Base-by-base conservation (phyloP, 2,329 filamentous ascomycete species). In the Colletotrichum chlorophyti region DNA sequence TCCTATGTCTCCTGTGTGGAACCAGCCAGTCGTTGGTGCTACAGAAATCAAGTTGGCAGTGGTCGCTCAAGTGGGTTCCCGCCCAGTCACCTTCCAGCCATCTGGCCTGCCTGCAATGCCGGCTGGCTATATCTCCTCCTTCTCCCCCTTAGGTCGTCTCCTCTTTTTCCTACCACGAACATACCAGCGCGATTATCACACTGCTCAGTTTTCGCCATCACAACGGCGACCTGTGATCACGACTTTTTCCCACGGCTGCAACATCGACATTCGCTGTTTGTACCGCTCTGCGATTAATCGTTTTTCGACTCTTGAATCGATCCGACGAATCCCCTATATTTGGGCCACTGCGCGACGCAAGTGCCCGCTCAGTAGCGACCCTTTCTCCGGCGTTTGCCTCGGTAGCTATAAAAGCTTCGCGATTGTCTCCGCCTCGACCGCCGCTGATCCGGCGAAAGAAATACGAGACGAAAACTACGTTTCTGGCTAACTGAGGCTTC, bases 401-500 rank as follows among this genome's bases (percentile, higher is more conserved):
- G n/a, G n/a, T n/a, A n/a, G n/a, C n/a, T n/a, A 34, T 29, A 29
- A 53, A 29, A 26, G 11, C 40, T 15, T 21, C n/a, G n/a, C 29
- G 10, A 10, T 31, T n/a, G 21, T 23, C 23, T 29, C 17, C 49
- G 29, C 38, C 23, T 21, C 48, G 29, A 34, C 21, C 9, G 19
- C n/a, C n/a, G n/a, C n/a, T n/a, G n/a, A n/a, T n/a, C n/a, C n/a
- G n/a, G n/a, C 27, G 32, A 47, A 11, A 40, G 29, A 34, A 37
- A 48, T 59, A 61, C 38, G 60, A 48, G 60, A 31, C 45, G 54
- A 53, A 32, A 53, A 24, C 19, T 43, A 11, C 24, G 34, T 46
- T n/a, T n/a, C n/a, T 53, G 58, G 48, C 53, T 58, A 58, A 43
- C 32, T 58, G 42, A 59, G 53, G 49, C 48, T 48, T 51, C 52